Conservation (phyloP, 768 basidiomycete genomes). For the Rhizopogon sp. region DNA sequence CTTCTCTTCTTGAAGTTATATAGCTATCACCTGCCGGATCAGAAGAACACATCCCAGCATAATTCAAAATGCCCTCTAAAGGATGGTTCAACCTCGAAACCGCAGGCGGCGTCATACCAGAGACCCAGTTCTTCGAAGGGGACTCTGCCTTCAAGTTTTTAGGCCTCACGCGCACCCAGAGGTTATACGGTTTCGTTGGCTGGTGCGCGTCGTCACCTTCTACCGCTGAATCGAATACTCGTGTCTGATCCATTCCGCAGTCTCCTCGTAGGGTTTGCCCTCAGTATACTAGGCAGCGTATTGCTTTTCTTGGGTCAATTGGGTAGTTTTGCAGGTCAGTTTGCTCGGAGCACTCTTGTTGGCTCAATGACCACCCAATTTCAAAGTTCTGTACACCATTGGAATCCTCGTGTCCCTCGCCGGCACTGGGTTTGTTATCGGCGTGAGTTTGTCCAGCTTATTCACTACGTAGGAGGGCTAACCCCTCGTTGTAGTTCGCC, state of each 20-base stretch:
- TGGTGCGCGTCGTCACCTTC: constrained; percentile 48
- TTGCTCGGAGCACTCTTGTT: not conserved
- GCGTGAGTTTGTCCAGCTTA: constrained; percentile 47
- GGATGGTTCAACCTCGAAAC: constrained; percentile 87
- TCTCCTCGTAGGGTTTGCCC: constrained; percentile 65
- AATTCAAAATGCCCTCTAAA: constrained; percentile 45
- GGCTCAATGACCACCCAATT: constrained; percentile 1
- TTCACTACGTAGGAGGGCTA: not conserved
- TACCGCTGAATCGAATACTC: not conserved
- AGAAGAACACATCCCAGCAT: not conserved
- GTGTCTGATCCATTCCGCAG: constrained; percentile 34
- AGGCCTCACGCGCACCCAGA: constrained; percentile 70
- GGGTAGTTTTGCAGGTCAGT: constrained; percentile 70
- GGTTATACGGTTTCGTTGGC: constrained; percentile 81
- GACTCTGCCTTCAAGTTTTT: constrained; percentile 84
- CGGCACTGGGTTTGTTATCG: constrained; percentile 89
- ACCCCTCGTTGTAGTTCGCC: constrained; percentile 45
- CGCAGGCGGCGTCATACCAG: constrained; percentile 57
- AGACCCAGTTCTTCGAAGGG: constrained; percentile 82
- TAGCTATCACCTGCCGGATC: not conserved
- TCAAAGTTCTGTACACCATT: constrained; percentile 70
- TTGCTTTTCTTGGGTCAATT: constrained; percentile 70
- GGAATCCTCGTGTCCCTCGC: constrained; percentile 80
- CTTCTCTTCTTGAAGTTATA: not conserved
- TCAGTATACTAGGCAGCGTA: constrained; percentile 77